These are phyloP conservation scores for Apiospora hydei DNA, from an alignment of 2,329 filamentous ascomycete species.

Conservation along the genomic window DNA sequence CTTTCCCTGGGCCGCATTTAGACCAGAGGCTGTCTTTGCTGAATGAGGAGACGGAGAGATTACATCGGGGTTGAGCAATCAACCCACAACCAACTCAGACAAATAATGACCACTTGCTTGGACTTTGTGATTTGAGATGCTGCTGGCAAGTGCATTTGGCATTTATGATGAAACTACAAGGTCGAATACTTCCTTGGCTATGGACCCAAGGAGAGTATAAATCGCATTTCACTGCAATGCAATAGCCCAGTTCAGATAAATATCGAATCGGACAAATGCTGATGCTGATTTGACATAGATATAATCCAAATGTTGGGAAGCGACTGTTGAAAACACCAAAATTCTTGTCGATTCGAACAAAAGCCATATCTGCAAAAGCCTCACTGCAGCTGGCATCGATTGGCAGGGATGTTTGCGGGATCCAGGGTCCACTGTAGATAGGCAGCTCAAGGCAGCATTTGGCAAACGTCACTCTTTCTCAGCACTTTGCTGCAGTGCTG, in stretches of 20 bases:
- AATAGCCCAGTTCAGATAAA: too few relatives aligned
- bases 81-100: not conserved
- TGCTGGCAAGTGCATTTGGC: too few relatives aligned
- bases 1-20: not conserved
- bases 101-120: not conserved
- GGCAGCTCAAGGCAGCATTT: slow-evolving; percentile 19
- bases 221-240: too few relatives aligned
- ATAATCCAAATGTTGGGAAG: too few relatives aligned
- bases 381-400: not conserved
- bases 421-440: slow-evolving; percentile 8
- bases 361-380: not conserved
- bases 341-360: not conserved
- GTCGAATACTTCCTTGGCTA: too few relatives aligned
- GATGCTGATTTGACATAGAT: too few relatives aligned
- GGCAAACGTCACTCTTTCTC: slow-evolving; percentile 20
- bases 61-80: not conserved
- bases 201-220: too few relatives aligned
- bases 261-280: too few relatives aligned
- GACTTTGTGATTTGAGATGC: not conserved
- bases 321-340: not conserved
- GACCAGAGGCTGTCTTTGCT: not conserved
- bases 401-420: not conserved
- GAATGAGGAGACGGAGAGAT: not conserved
- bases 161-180: too few relatives aligned
- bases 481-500: not conserved